A percentile compares a stretch with the other conserved stretches of the same genome.
Evolutionary conservation across 305 asterid genomes (phyloP).

Genomic region (Caryopteris hybrid): DNA sequence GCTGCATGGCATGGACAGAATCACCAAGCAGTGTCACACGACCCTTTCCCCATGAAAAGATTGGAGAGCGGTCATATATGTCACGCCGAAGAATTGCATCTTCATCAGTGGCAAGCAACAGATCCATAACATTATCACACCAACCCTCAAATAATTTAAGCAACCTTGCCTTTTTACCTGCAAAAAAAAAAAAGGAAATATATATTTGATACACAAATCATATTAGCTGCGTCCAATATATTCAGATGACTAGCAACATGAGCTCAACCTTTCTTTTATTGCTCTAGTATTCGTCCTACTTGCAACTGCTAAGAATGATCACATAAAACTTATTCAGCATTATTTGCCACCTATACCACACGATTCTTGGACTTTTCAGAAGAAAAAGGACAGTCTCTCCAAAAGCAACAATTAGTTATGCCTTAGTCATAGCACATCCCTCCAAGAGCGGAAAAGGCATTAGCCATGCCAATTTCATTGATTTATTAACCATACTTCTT

Average conservation of each 20-base stretch:
- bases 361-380: too few relatives aligned
- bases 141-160: conserved; percentile 77
- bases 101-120: conserved; percentile 73
- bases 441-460: not conserved
- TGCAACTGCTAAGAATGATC: not conserved
- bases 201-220: not conserved
- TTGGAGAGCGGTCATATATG: conserved; percentile 77
- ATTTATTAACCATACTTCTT: not conserved
- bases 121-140: conserved; percentile 88
- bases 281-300: not conserved
- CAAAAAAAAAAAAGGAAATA: conserved; percentile 7
- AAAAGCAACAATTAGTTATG: too few relatives aligned
- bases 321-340: not conserved
- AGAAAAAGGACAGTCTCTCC: too few relatives aligned
- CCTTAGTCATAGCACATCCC: too few relatives aligned
- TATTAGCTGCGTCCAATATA: not conserved
- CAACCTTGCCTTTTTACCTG: conserved; percentile 82
- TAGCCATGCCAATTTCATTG: not conserved
- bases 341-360: too few relatives aligned
- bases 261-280: not conserved
- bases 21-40: conserved; percentile 93
- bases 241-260: not conserved
- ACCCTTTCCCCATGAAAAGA: conserved; percentile 86
- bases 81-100: conserved; percentile 91
- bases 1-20: conserved; percentile 97